A percentile compares a stretch with the other conserved stretches of the same genome.
Evolutionary conservation across 1,139 yeast genomes (phyloP).

Genomic region (Arxiozyma heterogenica): DNA sequence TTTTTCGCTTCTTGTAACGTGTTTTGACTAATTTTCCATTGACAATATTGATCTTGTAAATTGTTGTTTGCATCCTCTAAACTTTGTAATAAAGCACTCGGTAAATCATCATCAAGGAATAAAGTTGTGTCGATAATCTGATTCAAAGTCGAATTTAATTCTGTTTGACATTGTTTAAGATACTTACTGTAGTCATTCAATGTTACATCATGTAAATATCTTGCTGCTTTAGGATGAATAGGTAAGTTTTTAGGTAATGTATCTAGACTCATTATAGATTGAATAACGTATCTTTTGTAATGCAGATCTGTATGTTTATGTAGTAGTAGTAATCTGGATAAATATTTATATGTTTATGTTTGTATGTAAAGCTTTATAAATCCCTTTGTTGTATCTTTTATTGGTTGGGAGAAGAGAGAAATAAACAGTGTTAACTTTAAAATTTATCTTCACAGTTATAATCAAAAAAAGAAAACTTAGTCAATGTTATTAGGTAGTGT

Average conservation of each 20-base stretch:
- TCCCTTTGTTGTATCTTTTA: neutral
- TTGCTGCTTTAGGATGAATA: constrained; percentile 12
- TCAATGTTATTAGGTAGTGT: neutral
- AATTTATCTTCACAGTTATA: neutral
- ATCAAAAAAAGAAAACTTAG: no score
- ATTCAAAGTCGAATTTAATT: constrained; percentile 13
- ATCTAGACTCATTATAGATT: neutral
- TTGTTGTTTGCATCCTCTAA: constrained; percentile 4
- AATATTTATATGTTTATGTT: neutral
- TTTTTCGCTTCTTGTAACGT: constrained; percentile 7
- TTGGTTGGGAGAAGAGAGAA: neutral
- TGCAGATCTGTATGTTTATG: neutral
- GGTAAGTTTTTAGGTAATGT: constrained; percentile 14
- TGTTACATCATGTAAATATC: constrained; percentile 12
- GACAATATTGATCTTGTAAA: constrained; percentile 2
- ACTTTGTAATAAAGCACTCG: constrained; percentile 2
- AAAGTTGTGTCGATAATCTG: constrained; percentile 10
- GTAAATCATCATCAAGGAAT: constrained; percentile 1
- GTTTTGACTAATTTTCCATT: neutral
- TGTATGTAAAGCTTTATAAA: neutral
- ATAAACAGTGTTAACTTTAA: neutral
- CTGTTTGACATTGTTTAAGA: constrained; percentile 8
- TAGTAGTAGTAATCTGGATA: neutral
- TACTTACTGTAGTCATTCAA: constrained; percentile 9
- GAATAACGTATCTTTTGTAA: neutral